Conservation (phyloP, 495 filamentous ascomycete species). For the Evansstolkia leycettana region DNA sequence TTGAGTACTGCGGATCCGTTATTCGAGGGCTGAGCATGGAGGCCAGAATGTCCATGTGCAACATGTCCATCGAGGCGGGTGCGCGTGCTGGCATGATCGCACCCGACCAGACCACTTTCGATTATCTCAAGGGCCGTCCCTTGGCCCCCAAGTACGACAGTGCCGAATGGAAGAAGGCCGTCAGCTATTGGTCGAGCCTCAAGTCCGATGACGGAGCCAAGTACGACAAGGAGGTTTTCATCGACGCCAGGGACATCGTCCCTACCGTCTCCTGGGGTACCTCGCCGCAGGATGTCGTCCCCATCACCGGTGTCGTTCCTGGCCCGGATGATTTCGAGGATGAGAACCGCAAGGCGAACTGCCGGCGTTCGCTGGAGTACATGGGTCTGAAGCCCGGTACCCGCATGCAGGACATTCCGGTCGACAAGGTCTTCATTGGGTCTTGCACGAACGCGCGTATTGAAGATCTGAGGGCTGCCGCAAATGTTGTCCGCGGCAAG, state of each 20-base stretch:
- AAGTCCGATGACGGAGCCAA: conserved; percentile 73
- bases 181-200: conserved; percentile 79
- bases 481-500: conserved; percentile 71
- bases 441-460: conserved; percentile 97
- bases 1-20: conserved; percentile 92
- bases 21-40: conserved; percentile 89
- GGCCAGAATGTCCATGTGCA: conserved; percentile 97
- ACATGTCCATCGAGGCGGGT: conserved; percentile 99
- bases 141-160: conserved; percentile 75
- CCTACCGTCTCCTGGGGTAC: conserved; percentile 97
- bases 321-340: conserved; percentile 76
- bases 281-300: conserved; percentile 87
- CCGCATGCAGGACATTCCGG: conserved; percentile 73
- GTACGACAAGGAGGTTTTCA: conserved; percentile 76
- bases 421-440: conserved; percentile 97
- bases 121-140: conserved; percentile 84
- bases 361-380: conserved; percentile 77
- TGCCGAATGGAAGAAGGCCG: conserved; percentile 80
- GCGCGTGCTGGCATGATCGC: conserved; percentile 95
- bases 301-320: conserved; percentile 83
- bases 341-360: conserved; percentile 63
- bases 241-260: conserved; percentile 83
- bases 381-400: conserved; percentile 86
- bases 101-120: conserved; percentile 85
- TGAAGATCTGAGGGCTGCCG: conserved; percentile 86